These are phyloP conservation scores for Phytophthora quininea DNA, from an alignment of 352 stramenopile genomes.

Conservation along the genomic window DNA sequence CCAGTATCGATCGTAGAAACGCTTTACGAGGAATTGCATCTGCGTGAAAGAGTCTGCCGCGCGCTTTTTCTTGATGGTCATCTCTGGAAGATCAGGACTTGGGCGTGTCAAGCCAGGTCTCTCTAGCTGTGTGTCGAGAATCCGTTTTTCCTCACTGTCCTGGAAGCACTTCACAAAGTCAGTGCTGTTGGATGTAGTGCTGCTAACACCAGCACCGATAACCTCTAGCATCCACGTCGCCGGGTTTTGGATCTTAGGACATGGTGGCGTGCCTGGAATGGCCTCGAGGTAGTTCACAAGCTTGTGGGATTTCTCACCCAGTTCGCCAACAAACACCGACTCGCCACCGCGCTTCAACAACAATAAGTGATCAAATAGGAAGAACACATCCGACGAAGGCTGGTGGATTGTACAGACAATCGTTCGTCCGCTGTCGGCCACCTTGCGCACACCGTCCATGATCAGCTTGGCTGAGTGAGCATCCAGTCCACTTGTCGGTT, in stretches of 20 bases:
- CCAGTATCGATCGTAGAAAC: conserved; percentile 56
- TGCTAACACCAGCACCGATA: conserved; percentile 40
- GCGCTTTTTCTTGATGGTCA: conserved; percentile 39
- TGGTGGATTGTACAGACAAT: conserved; percentile 93
- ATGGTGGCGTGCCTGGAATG: conserved; percentile 29
- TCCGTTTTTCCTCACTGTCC: conserved; percentile 27
- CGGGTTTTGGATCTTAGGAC: conserved; percentile 43
- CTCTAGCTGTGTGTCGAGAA: conserved; percentile 24
- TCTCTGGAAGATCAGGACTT: conserved; percentile 20
- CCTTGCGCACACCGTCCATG: conserved; percentile 81
- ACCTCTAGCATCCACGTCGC: conserved; percentile 56
- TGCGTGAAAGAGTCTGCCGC: conserved; percentile 35
- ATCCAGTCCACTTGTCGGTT: conserved; percentile 84
- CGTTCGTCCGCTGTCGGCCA: conserved; percentile 64
- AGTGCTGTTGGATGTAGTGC: conserved; percentile 14
- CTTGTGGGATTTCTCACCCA: conserved; percentile 33
- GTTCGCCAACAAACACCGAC: conserved; percentile 54
- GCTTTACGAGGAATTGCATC: conserved; percentile 30
- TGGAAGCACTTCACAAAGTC: conserved; percentile 54
- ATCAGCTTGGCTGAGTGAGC: conserved; percentile 77
- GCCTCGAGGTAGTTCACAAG: conserved; percentile 53
- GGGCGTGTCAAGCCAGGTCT: conserved; percentile 23
- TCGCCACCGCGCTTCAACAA: conserved; percentile 58
- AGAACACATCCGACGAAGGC: conserved; percentile 84
- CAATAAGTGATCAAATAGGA: conserved; percentile 83